Conservation (phyloP, 2,329 filamentous ascomycete species). For the Chalaropsis thielavioides region DNA sequence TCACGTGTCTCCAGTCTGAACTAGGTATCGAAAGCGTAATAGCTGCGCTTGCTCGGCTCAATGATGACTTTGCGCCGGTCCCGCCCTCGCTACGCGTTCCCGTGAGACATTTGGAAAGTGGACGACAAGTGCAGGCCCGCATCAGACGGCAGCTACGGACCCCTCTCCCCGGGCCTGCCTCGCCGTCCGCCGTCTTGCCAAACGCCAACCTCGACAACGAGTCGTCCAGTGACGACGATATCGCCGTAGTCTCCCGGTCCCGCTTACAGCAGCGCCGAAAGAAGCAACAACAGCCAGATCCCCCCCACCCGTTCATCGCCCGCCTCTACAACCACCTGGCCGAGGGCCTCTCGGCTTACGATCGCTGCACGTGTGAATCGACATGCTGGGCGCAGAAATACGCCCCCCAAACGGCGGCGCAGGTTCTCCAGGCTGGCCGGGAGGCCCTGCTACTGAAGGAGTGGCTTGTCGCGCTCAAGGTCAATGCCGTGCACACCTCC, state of each 20-base stretch:
- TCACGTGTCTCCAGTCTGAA: slow-evolving; percentile 23
- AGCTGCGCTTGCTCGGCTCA: slow-evolving; percentile 22
- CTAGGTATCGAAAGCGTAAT: slow-evolving; percentile 23
- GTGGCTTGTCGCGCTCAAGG: slow-evolving; percentile 65
- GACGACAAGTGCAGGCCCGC: slow-evolving; percentile 36
- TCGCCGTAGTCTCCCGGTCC: slow-evolving; percentile 17
- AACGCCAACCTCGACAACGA: not conserved
- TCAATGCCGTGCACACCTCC: slow-evolving; percentile 60
- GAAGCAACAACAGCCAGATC: not conserved
- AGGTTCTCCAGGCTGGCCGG: slow-evolving; percentile 60
- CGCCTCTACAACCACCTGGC: slow-evolving; percentile 46
- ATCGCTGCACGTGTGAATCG: slow-evolving; percentile 60
- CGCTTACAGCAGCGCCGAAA: not conserved
- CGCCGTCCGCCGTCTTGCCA: not conserved
- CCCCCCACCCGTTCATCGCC: slow-evolving; percentile 42
- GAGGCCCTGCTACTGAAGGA: slow-evolving; percentile 59
- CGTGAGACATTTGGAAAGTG: slow-evolving; percentile 42
- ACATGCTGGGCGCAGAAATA: slow-evolving; percentile 74
- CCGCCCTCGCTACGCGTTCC: slow-evolving; percentile 40
- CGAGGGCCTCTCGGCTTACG: slow-evolving; percentile 59
- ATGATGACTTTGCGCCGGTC: slow-evolving; percentile 31
- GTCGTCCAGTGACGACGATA: slow-evolving; percentile 26
- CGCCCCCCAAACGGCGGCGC: slow-evolving; percentile 49
- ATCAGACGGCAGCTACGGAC: slow-evolving; percentile 34
- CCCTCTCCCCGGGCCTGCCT: slow-evolving; percentile 12